phyloP scores from a whole-genome alignment of 2,329 filamentous ascomycete genomes.

The Fusarium haematococcum region DNA sequence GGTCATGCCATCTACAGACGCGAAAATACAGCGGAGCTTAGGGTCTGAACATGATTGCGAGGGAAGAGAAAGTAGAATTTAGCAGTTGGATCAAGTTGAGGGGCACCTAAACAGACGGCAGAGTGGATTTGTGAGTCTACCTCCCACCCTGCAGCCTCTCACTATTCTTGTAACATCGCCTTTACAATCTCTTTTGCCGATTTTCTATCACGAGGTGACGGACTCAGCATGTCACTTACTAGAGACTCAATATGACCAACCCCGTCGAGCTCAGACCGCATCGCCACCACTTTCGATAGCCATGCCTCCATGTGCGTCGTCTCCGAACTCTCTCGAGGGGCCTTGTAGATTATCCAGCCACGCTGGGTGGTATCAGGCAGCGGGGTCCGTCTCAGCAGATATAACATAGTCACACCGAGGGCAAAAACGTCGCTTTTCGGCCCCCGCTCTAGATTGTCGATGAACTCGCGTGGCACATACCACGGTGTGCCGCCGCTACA shows the following conservation, averaged over 20 bases:
- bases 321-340: not conserved
- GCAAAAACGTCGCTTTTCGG: not conserved
- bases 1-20: too few relatives aligned
- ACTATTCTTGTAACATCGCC: not conserved
- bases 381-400: not conserved
- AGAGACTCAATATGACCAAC: not conserved
- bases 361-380: not conserved
- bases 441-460: fast-evolving
- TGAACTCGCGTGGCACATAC: not conserved
- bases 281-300: fast-evolving
- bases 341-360: not conserved
- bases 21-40: too few relatives aligned
- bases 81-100: too few relatives aligned
- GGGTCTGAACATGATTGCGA: too few relatives aligned
- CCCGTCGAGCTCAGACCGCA: not conserved
- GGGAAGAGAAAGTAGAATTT: too few relatives aligned
- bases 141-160: not conserved
- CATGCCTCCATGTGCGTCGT: not conserved
- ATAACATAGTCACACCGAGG: not conserved
- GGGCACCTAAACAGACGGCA: too few relatives aligned
- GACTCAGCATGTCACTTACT: not conserved
- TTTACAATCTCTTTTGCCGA: not conserved
- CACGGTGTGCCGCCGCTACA: not conserved
- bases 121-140: too few relatives aligned
- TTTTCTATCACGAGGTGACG: not conserved